A percentile compares a stretch with the other conserved stretches of the same genome.
Evolutionary conservation across 2,329 filamentous ascomycete genomes (phyloP).

Genomic region (Ophiocordyceps robertsii): DNA sequence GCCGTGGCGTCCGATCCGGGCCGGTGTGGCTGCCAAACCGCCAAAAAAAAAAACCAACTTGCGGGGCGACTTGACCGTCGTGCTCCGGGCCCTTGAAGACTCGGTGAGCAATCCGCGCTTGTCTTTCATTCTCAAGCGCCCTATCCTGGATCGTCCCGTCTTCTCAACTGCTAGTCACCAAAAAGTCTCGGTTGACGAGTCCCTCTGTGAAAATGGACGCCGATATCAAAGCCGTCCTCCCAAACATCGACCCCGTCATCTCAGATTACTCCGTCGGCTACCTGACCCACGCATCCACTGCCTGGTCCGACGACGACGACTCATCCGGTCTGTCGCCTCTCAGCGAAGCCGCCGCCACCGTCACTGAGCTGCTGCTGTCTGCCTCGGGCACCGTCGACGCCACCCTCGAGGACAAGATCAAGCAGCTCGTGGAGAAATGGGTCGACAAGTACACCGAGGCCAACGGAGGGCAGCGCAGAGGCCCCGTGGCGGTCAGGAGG

Average conservation of each 20-base stretch:
- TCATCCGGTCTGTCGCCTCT: conserved; percentile 59
- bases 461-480: conserved; percentile 57
- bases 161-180: background rate
- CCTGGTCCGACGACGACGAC: conserved; percentile 65
- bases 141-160: background rate
- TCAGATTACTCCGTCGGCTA: conserved; percentile 93
- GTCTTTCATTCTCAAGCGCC: background rate
- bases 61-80: background rate
- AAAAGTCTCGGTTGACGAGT: too few species aligned
- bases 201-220: conserved; percentile 53
- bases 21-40: background rate
- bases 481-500: conserved; percentile 65
- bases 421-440: conserved; percentile 78
- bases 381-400: conserved; percentile 73
- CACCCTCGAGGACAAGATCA: conserved; percentile 64
- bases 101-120: background rate
- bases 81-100: background rate
- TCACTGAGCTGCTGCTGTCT: conserved; percentile 82
- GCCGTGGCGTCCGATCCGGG: too few species aligned
- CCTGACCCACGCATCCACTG: conserved; percentile 79
- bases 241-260: conserved; percentile 76
- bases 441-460: conserved; percentile 65
- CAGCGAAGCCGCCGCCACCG: conserved; percentile 66
- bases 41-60: background rate
- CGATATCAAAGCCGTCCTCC: conserved; percentile 72